A percentile compares a stretch with the other conserved stretches of the same genome.
Evolutionary conservation across 495 filamentous ascomycete genomes (phyloP).

Genomic region (Terfezia boudieri): DNA sequence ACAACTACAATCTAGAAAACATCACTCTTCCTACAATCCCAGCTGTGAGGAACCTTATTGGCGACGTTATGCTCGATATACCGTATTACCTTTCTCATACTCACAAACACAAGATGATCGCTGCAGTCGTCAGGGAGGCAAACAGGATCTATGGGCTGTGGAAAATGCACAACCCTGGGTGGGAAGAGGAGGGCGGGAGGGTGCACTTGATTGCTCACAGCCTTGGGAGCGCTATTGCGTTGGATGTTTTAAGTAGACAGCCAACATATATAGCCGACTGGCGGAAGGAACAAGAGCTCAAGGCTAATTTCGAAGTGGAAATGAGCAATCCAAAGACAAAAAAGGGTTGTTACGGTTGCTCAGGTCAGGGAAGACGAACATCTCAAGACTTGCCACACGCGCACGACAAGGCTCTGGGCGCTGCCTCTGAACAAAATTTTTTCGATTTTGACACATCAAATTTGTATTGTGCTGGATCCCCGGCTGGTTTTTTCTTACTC

Average conservation of each 20-base stretch:
- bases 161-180: conserved; percentile 78
- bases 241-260: conserved; percentile 77
- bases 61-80: conserved; percentile 93
- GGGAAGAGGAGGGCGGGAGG: conserved; percentile 46
- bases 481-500: conserved; percentile 77
- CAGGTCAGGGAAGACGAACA: conserved; percentile 6
- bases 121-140: conserved; percentile 71
- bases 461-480: conserved; percentile 80
- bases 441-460: conserved; percentile 84
- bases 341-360: neutral
- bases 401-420: too few species aligned
- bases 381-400: neutral
- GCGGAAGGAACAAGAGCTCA: neutral
- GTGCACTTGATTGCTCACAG: conserved; percentile 90
- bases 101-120: conserved; percentile 84
- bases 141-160: conserved; percentile 85
- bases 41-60: conserved; percentile 69
- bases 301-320: conserved; percentile 28
- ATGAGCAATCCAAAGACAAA: conserved; percentile 19
- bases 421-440: conserved; percentile 20
- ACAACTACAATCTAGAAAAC: conserved; percentile 58
- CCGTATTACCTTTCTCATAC: conserved; percentile 80
- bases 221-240: conserved; percentile 74
- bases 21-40: conserved; percentile 84
- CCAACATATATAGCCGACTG: conserved; percentile 32